These are phyloP conservation scores for Cyclotella atomus DNA, from an alignment of 108 stramenopile species.

Conservation along the genomic window DNA sequence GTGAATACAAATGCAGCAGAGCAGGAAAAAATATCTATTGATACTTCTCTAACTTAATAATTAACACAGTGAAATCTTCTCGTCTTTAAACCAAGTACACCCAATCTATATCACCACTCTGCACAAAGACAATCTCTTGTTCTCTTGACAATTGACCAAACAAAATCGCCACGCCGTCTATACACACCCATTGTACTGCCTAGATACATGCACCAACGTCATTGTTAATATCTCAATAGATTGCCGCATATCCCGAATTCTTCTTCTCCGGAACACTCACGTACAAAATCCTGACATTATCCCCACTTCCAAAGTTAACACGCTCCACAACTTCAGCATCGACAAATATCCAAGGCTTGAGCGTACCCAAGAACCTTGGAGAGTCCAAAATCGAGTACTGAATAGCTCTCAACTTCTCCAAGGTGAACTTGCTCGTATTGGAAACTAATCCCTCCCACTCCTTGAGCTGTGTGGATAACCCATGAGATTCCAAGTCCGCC, in stretches of 20 bases:
- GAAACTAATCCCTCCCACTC: slow-evolving; percentile 23
- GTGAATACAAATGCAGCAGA: too few species aligned
- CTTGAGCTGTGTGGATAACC: slow-evolving; percentile 10
- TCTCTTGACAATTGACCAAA: too few species aligned
- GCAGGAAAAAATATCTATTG: too few species aligned
- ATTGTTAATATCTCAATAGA: slow-evolving; percentile 20
- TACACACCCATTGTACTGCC: too few species aligned
- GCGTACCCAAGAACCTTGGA: slow-evolving; percentile 2
- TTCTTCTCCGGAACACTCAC: slow-evolving; percentile 57
- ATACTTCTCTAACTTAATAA: too few species aligned
- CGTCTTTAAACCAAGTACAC: too few species aligned
- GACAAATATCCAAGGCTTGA: slow-evolving; percentile 66
- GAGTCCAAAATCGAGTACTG: slow-evolving; percentile 21
- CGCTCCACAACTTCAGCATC: slow-evolving; percentile 68
- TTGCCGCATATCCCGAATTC: slow-evolving; percentile 47
- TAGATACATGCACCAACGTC: too few species aligned
- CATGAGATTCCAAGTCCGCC: slow-evolving; percentile 52
- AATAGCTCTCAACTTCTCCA: slow-evolving; percentile 20
- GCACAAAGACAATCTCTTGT: too few species aligned
- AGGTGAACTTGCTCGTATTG: neutral
- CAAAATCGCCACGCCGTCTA: too few species aligned
- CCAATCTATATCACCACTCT: too few species aligned
- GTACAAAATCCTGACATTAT: slow-evolving; percentile 55
- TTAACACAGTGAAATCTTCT: too few species aligned
- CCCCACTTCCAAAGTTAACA: slow-evolving; percentile 66